Percentiles rank a stretch among this genome's conserved stretches.
Conservation (phyloP, 140 eudicot species). For the Cichorium intybus region DNA sequence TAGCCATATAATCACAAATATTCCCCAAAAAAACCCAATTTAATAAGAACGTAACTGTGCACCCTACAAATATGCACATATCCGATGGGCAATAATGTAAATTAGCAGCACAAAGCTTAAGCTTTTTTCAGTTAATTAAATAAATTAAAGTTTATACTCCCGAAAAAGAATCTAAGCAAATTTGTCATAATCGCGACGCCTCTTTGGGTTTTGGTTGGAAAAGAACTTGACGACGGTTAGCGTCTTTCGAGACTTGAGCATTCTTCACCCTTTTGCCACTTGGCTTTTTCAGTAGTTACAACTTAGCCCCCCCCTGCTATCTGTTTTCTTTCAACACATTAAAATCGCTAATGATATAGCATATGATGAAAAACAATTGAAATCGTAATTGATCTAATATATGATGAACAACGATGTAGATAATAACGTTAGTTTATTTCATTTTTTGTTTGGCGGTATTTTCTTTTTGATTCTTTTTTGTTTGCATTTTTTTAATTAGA, state of each 20-base stretch:
- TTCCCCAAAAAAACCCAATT: neutral
- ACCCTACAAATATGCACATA: neutral
- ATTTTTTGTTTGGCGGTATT: too few species aligned
- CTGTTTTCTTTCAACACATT: neutral
- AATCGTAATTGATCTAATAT: too few species aligned
- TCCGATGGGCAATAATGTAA: constrained; percentile 9
- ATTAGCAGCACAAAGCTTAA: neutral
- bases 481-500: too few species aligned
- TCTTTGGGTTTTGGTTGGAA: constrained; percentile 29
- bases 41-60: neutral
- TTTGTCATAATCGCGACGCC: constrained; percentile 25
- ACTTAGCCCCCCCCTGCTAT: neutral
- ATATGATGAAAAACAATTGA: too few species aligned
- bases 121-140: neutral
- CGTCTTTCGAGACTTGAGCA: constrained; percentile 10
- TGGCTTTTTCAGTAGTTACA: neutral
- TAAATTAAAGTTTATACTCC: neutral
- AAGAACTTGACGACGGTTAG: constrained; percentile 25
- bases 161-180: constrained; percentile 17
- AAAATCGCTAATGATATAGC: neutral
- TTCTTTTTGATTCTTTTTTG: too few species aligned
- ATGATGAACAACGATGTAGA: neutral
- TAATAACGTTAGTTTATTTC: too few species aligned
- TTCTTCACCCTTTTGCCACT: constrained; percentile 5
- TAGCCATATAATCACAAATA: constrained; percentile 9